Evolutionary conservation across 169 alveolate species (phyloP), one percentile per base, ranked within the genome.

Genomic region (Amoebophrya sp.): DNA sequence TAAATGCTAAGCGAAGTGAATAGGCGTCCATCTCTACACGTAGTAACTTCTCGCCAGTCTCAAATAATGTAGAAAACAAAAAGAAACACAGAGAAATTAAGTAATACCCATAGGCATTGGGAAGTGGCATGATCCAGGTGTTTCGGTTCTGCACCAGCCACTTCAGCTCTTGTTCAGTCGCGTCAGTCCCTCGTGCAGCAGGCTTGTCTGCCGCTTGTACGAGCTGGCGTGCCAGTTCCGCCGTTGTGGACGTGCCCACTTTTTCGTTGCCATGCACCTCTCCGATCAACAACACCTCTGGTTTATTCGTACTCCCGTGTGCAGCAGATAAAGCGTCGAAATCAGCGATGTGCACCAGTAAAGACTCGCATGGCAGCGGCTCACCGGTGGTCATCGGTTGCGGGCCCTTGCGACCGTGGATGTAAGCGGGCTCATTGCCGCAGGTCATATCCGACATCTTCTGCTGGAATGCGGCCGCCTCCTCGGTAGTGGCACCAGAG

Each of bases 191-290:
- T 18, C 6, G 65, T 18, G 6, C 29, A 18, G 65, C 65, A 6
- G 65, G 29, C 29, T 47, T 18, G 65, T 18, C 65, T 18, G 65
- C 83, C 38, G 39, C n/a, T 36, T 6, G 83, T 36, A 65, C 83
- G 33, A 65, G 83, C 33, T 65, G 83, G 10, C 83, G 83, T 10
- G n/a, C 83, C 36, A 26, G 18, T 36, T 65, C 83, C 38, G 83
- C 18, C 12, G n/a, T 36, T 10, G n/a, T 18, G 26, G 83, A 65
- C 36, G n/a, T 36, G 33, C 83, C 83, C 83, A 65, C 83, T 26
- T 65, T 65, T 36, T 65, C 83, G 83, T 65, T 65, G 83, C 83
- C 83, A 36, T 65, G 83, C 83, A 65, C 83, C 83, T 65, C 83
- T 36, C 83, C 83, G 36, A 65, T 26, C 38, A 36, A 29, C 12